These are phyloP conservation scores for Epipyxis sp. DNA, from an alignment of 108 stramenopile genomes.

Conservation along the genomic window DNA sequence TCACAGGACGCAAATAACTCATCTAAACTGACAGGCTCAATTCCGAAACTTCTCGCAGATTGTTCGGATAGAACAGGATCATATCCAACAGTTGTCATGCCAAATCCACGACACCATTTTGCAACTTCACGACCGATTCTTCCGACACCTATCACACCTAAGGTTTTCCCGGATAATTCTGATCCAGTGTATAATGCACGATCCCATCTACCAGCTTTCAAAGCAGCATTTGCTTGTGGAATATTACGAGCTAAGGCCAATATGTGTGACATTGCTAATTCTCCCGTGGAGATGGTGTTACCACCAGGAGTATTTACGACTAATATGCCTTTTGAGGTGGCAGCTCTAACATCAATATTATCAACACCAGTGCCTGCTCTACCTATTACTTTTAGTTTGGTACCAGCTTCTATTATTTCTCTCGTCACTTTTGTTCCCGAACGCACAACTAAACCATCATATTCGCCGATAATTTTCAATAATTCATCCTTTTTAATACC, in stretches of 20 bases:
- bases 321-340: conserved; percentile 89
- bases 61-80: conserved; percentile 85
- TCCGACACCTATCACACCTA: conserved; percentile 87
- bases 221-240: conserved; percentile 78
- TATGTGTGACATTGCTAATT: conserved; percentile 81
- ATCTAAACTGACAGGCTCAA: conserved; percentile 65
- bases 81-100: conserved; percentile 82
- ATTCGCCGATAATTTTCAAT: conserved; percentile 48
- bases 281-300: conserved; percentile 90
- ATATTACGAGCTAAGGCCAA: conserved; percentile 71
- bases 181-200: conserved; percentile 77
- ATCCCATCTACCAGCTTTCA: conserved; percentile 77
- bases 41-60: conserved; percentile 44
- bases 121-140: conserved; percentile 88
- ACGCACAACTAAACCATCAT: conserved; percentile 57
- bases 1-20: conserved; percentile 72
- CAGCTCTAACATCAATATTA: conserved; percentile 77
- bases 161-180: conserved; percentile 83
- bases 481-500: conserved; percentile 55
- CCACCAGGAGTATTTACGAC: conserved; percentile 96
- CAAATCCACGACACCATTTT: conserved; percentile 72
- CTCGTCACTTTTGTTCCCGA: conserved; percentile 57
- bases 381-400: conserved; percentile 68
- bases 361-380: conserved; percentile 91
- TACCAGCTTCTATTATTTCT: conserved; percentile 46